Conservation (phyloP, 108 stramenopile species). For the Mediolabrus comicus region DNA sequence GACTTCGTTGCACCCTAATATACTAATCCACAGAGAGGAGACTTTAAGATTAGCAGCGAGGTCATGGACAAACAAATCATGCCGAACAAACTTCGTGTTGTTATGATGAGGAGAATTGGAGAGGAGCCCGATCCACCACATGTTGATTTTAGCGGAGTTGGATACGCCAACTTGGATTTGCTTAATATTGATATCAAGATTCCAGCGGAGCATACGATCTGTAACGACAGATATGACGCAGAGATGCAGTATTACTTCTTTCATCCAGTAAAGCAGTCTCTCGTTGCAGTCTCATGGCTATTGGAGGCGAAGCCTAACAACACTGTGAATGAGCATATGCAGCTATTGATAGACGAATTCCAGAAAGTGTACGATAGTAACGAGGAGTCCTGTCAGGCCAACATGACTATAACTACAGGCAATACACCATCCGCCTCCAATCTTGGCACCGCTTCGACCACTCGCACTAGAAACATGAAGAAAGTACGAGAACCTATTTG, state of each 20-base stretch:
- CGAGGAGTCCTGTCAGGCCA: constrained; percentile 8
- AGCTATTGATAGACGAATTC: constrained; percentile 35
- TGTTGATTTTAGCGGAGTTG: constrained; percentile 32
- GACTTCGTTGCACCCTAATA: too few relatives aligned
- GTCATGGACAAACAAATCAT: constrained; percentile 30
- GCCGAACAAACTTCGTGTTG: constrained; percentile 28
- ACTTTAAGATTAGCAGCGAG: constrained; percentile 22
- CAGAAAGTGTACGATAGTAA: constrained; percentile 28
- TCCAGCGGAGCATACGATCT: constrained; percentile 56
- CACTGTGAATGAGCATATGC: constrained; percentile 22
- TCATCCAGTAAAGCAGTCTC: constrained; percentile 10
- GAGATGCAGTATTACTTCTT: constrained; percentile 53
- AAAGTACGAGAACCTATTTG: constrained; percentile 23
- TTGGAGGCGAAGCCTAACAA: constrained; percentile 27
- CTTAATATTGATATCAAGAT: constrained; percentile 63
- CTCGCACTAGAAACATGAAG: not conserved
- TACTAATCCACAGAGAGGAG: constrained; percentile 7
- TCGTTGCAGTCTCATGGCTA: constrained; percentile 32
- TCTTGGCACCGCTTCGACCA: not conserved
- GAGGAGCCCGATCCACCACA: constrained; percentile 28
- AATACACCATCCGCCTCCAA: not conserved
- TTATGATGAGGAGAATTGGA: constrained; percentile 19
- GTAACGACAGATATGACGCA: constrained; percentile 65
- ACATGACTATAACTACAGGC: not conserved
- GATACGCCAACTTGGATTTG: constrained; percentile 18